Percentiles rank a stretch among this genome's conserved stretches.
These are phyloP conservation scores for Sextonia rubra DNA, from an alignment of 164 flowering plant species.

Conservation along the genomic window DNA sequence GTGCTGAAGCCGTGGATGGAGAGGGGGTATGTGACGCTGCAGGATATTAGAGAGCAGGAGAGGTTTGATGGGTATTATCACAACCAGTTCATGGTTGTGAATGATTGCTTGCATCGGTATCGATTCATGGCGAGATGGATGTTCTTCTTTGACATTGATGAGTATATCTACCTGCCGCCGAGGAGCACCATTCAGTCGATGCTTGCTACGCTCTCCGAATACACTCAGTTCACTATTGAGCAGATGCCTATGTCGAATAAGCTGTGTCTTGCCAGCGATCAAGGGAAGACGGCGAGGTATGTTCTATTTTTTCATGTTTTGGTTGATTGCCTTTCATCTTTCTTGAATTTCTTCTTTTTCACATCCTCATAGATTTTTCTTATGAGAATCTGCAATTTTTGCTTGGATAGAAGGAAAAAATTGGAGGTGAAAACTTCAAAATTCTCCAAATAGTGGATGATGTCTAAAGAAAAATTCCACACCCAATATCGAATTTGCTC, in stretches of 20 bases:
- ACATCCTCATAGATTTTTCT: background rate
- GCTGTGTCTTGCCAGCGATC: conserved; percentile 56
- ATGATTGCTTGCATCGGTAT: conserved; percentile 86
- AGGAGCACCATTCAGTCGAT: conserved; percentile 52
- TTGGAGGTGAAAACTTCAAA: too few relatives aligned
- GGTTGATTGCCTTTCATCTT: background rate
- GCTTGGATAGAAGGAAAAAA: too few relatives aligned
- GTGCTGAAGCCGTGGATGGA: conserved; percentile 95
- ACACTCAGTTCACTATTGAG: conserved; percentile 75
- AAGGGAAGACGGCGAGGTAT: conserved; percentile 49
- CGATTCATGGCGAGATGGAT: conserved; percentile 78
- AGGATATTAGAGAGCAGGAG: conserved; percentile 80
- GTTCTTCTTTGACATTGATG: conserved; percentile 96
- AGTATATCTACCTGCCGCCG: conserved; percentile 65
- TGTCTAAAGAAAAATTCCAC: too few relatives aligned
- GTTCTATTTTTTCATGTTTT: background rate
- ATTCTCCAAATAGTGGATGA: too few relatives aligned
- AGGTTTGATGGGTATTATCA: conserved; percentile 92
- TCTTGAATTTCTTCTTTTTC: background rate
- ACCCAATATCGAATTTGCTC: too few relatives aligned
- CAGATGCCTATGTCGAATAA: conserved; percentile 83
- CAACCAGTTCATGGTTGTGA: conserved; percentile 89
- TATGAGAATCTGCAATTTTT: too few relatives aligned
- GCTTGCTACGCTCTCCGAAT: conserved; percentile 44
- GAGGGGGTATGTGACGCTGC: conserved; percentile 77